phyloP scores from a whole-genome alignment of 257 asterid species.

The Salvia rosmarinus region DNA sequence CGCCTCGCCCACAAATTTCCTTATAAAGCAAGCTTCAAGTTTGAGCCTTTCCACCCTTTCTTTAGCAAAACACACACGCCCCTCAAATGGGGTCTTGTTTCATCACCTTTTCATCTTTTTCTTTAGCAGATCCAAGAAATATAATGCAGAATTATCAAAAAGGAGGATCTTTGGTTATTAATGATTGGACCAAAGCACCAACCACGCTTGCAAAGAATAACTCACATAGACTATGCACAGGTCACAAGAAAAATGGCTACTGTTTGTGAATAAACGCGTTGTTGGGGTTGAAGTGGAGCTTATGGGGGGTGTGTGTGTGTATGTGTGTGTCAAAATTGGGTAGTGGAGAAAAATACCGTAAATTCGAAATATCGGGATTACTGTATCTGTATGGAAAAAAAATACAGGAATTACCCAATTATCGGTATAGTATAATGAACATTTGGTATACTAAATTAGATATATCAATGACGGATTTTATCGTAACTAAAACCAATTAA shows the following conservation, averaged over 20 bases:
- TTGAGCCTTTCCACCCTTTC: constrained; percentile 38
- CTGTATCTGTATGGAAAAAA: too few species aligned
- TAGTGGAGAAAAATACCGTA: too few species aligned
- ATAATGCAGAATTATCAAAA: constrained; percentile 56
- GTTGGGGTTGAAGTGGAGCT: constrained; percentile 33
- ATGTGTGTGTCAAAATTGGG: too few species aligned
- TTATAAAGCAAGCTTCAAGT: constrained; percentile 29
- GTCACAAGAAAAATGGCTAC: constrained; percentile 52
- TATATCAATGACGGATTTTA: too few species aligned
- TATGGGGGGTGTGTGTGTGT: constrained; percentile 18
- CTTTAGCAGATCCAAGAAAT: constrained; percentile 57
- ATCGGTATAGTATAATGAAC: too few species aligned
- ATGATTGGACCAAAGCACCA: constrained; percentile 46
- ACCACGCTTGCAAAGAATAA: constrained; percentile 48
- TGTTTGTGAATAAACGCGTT: constrained; percentile 28
- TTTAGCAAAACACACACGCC: constrained; percentile 35
- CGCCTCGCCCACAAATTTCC: constrained; percentile 44
- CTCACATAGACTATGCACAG: constrained; percentile 51
- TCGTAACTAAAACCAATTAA: too few species aligned
- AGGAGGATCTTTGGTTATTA: constrained; percentile 35
- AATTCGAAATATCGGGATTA: too few species aligned
- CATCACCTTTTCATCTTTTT: constrained; percentile 12
- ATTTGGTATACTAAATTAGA: too few species aligned
- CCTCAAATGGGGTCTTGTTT: constrained; percentile 37
- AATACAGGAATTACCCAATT: too few species aligned